Percentiles rank a stretch among this genome's conserved stretches.
These are phyloP conservation scores for Dysphania ambrosioides DNA, from an alignment of 148 eudicot genomes.

Conservation along the genomic window DNA sequence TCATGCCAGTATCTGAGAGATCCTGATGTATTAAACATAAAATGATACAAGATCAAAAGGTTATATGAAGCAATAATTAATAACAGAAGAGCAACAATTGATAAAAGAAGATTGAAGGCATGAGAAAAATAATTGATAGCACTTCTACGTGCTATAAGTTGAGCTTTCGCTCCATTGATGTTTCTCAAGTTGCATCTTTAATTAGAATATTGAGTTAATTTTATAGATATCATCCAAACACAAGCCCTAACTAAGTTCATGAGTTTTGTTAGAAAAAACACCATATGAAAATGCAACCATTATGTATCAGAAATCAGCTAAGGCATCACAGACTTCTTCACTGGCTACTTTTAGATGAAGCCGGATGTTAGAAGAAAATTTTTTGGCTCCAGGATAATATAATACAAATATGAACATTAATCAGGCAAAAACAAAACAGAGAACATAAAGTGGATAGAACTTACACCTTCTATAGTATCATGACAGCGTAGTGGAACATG, in stretches of 20 bases:
- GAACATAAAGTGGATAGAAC: background rate
- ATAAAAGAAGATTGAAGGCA: background rate
- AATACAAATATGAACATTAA: background rate
- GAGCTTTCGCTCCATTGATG: too few species aligned
- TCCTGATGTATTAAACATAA: constrained; percentile 30
- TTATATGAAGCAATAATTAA: background rate
- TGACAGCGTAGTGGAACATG: constrained; percentile 88
- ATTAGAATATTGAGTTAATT: background rate
- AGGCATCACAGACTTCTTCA: background rate
- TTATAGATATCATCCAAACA: background rate
- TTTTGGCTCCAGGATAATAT: background rate
- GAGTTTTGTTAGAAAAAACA: too few species aligned
- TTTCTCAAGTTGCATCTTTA: background rate
- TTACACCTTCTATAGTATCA: constrained; percentile 74
- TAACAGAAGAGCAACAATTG: background rate
- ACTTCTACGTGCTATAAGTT: background rate
- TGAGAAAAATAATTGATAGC: background rate
- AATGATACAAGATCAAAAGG: background rate
- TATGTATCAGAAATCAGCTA: background rate
- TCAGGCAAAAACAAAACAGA: background rate
- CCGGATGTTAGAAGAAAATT: background rate
- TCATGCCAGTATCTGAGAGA: constrained; percentile 83
- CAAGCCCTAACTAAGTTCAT: background rate
- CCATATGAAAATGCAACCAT: too few species aligned
- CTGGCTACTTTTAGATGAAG: background rate